phyloP scores from a whole-genome alignment of 441 rosid genomes.

The Erysimum cheiri region DNA sequence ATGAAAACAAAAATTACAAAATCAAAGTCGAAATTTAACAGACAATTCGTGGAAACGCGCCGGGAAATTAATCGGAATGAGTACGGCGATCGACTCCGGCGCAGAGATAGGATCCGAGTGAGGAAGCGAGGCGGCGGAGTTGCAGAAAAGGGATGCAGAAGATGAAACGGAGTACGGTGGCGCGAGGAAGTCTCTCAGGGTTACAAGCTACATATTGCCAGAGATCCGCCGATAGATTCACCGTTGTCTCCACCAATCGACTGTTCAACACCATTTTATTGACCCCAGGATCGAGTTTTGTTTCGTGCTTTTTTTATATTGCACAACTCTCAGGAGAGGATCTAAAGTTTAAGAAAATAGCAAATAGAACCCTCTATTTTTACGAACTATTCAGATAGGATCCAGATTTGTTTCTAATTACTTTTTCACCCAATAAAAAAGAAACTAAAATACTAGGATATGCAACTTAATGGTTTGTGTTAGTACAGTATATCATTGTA shows the following conservation, averaged over 20 bases:
- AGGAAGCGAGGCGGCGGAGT: slow-evolving; percentile 61
- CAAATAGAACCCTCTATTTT: slow-evolving; percentile 11
- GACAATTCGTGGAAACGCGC: slow-evolving; percentile 24
- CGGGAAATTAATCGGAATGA: slow-evolving; percentile 55
- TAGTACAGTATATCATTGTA: background rate
- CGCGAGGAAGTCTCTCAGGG: slow-evolving; percentile 72
- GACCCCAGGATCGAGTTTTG: slow-evolving; percentile 1
- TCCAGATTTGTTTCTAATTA: background rate
- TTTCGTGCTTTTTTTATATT: background rate
- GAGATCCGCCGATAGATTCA: slow-evolving; percentile 64
- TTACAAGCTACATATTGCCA: slow-evolving; percentile 92
- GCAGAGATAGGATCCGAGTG: slow-evolving; percentile 64
- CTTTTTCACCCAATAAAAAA: background rate
- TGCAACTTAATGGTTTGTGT: background rate
- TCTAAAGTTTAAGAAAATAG: background rate
- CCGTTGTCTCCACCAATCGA: slow-evolving; percentile 62
- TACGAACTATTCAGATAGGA: background rate
- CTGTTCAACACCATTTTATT: slow-evolving; percentile 77
- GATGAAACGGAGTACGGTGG: slow-evolving; percentile 64
- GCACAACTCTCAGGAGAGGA: slow-evolving; percentile 13
- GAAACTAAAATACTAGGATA: background rate
- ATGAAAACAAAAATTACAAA: background rate
- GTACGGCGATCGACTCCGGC: slow-evolving; percentile 39
- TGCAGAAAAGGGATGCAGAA: slow-evolving; percentile 68
- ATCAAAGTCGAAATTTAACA: slow-evolving; percentile 1